Evolutionary conservation across 225 moss, liverwort and hornwort species (phyloP), one percentile per base, ranked within the genome.

Genomic region (Marchantia paleacea): DNA sequence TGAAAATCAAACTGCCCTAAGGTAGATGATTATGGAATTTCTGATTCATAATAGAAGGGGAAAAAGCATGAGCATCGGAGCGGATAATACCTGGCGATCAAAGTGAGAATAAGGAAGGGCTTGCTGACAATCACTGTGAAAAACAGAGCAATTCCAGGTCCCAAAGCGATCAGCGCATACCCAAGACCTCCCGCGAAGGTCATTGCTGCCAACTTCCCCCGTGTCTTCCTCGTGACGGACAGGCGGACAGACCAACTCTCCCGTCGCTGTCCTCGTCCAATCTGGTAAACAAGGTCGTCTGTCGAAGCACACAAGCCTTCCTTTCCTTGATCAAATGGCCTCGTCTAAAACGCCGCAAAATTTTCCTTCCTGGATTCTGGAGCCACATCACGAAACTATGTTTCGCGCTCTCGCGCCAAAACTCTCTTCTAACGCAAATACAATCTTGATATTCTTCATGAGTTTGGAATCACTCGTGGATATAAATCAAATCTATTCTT

Each of bases 41-140:
- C 24, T 13, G 28, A 75, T 50, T 72, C 50, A 72, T 10, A 18
- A 72, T 7, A 51, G 50, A 16, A 20, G 50, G 50, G 52, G 1
- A 51, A 28, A 75, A 13, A 26, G 29, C 14, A 18, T 18, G 26
- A 54, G 5, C 75, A 30, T 16, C 39, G 39, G 0, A 20, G 39
- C 25, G 24, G 26, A 52, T 22, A 78, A 30, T 52, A 93, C 93
- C 93, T 92, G 66, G 86, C 81, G 52, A 97, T 88, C 69, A 91
- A 81, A 49, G 93, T 91, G 82, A 99, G 91, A 74, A 93, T 87
- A 65, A 99, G 90, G 39, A 94, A 91, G 2, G 97, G 97, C 82
- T 94, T 95, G 19, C 77, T 57, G 47, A 79, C 90, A 67, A 95
- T 86, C 48, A 84, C 84, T 22, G 84, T 80, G 60, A 82, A 30